Percentiles rank a stretch among this genome's conserved stretches.
Conservation (phyloP, 2,329 filamentous ascomycete genomes). For the Botrytis hyacinthi region DNA sequence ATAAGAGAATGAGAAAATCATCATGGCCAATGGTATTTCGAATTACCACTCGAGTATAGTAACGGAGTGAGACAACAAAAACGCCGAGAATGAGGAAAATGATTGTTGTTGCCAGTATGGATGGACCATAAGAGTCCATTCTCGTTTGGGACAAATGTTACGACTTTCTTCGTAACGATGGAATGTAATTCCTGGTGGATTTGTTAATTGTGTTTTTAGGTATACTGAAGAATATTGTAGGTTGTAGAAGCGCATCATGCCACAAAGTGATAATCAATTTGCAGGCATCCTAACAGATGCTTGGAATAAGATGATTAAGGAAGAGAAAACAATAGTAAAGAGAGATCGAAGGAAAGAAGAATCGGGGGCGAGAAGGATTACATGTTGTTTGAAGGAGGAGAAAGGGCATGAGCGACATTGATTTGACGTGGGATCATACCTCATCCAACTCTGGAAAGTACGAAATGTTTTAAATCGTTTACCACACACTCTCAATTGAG, state of each 20-base stretch:
- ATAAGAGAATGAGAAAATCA: slow-evolving; percentile 17
- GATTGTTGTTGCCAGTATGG: slow-evolving; percentile 13
- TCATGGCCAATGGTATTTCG: slow-evolving; percentile 17
- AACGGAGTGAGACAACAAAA: slow-evolving; percentile 14
- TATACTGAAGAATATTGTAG: slow-evolving; percentile 14
- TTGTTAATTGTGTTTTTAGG: slow-evolving; percentile 10
- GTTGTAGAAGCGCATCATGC: slow-evolving; percentile 7
- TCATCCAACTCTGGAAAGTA: slow-evolving; percentile 2
- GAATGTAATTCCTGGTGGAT: neutral
- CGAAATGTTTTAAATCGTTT: neutral
- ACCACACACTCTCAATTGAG: neutral
- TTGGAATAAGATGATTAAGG: neutral
- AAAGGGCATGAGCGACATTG: neutral
- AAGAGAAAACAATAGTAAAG: neutral
- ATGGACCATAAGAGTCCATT: slow-evolving; percentile 20
- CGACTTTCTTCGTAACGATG: neutral
- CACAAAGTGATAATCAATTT: neutral
- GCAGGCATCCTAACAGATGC: neutral
- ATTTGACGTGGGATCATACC: neutral
- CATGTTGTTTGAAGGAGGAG: neutral
- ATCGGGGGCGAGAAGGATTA: neutral
- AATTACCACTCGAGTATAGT: slow-evolving; percentile 15
- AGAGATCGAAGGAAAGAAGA: neutral
- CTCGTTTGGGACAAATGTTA: neutral
- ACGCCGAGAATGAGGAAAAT: slow-evolving; percentile 16